A percentile compares a stretch with the other conserved stretches of the same genome.
phyloP scores from a whole-genome alignment of 768 basidiomycete genomes.

The Suillus variegatus region DNA sequence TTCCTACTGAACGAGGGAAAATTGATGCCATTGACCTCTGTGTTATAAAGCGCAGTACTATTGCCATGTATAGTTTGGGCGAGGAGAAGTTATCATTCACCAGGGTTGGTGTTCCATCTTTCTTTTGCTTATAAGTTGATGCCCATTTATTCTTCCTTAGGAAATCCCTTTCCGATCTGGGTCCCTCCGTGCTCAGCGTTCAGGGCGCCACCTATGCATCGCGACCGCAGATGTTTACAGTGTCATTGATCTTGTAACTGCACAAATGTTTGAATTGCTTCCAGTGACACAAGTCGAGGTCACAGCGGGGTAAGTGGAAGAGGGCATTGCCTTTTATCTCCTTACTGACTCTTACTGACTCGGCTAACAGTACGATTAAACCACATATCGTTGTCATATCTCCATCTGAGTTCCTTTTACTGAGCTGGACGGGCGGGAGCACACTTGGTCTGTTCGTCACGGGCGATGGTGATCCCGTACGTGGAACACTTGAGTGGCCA shows the following conservation, averaged over 20 bases:
- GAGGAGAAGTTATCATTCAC: constrained; percentile 63
- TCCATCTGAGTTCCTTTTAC: constrained; percentile 80
- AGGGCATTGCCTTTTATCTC: not conserved
- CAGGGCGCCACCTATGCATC: constrained; percentile 66
- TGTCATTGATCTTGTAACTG: constrained; percentile 74
- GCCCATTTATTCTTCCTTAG: constrained; percentile 35
- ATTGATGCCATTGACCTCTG: constrained; percentile 67
- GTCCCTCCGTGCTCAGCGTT: constrained; percentile 59
- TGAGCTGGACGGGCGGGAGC: constrained; percentile 80
- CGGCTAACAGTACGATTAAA: constrained; percentile 27
- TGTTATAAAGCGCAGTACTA: constrained; percentile 65
- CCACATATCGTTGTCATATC: constrained; percentile 77
- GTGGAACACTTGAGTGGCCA: constrained; percentile 88
- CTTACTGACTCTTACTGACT: too few relatives aligned
- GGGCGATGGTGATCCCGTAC: constrained; percentile 81
- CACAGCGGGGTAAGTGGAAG: constrained; percentile 34
- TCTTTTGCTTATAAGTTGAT: not conserved
- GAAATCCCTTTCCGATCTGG: constrained; percentile 71
- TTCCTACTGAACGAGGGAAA: constrained; percentile 13
- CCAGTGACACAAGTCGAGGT: constrained; percentile 74
- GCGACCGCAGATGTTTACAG: constrained; percentile 76
- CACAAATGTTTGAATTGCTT: constrained; percentile 69
- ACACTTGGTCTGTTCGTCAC: constrained; percentile 89
- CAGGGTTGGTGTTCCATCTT: constrained; percentile 44
- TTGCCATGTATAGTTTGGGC: constrained; percentile 61